Evolutionary conservation across 805 yeast species (phyloP).

Genomic region (Saturnispora diversa): DNA sequence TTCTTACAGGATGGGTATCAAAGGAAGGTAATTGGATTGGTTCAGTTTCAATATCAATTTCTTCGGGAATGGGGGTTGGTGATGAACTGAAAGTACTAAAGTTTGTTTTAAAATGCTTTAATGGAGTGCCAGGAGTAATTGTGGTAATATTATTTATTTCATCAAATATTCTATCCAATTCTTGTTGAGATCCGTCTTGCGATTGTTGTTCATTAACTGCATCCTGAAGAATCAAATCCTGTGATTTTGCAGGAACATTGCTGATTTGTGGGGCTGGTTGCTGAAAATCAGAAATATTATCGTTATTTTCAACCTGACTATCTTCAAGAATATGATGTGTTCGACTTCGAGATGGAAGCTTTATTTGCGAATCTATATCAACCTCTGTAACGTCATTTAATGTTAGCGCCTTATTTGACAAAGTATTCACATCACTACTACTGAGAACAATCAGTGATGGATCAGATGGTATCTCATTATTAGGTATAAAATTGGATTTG

Average conservation of each 20-base stretch:
- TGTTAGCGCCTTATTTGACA: neutral
- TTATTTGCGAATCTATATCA: conserved; percentile 2
- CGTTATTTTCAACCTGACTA: neutral
- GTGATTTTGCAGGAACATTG: too few species aligned
- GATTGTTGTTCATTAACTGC: neutral
- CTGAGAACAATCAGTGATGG: conserved; percentile 1
- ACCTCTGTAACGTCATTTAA: too few species aligned
- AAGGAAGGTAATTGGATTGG: neutral
- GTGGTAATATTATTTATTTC: conserved; percentile 1
- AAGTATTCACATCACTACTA: neutral
- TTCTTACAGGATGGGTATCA: conserved; percentile 6
- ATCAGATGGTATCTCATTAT: neutral
- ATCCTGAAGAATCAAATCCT: neutral
- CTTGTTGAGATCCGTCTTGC: neutral
- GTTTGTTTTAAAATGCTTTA: neutral
- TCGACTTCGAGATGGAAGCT: neutral
- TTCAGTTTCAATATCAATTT: neutral
- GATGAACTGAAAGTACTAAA: neutral
- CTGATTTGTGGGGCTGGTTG: too few species aligned
- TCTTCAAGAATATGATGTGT: neutral
- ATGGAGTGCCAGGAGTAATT: neutral
- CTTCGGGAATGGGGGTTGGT: conserved; percentile 1
- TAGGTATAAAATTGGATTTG: neutral
- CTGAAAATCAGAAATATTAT: too few species aligned
- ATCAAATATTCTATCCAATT: conserved; percentile 4